Evolutionary conservation across 2,329 filamentous ascomycete genomes (phyloP), one percentile per base, ranked within the genome.

Genomic region (Ophiocordyceps camponoti-leonardi): DNA sequence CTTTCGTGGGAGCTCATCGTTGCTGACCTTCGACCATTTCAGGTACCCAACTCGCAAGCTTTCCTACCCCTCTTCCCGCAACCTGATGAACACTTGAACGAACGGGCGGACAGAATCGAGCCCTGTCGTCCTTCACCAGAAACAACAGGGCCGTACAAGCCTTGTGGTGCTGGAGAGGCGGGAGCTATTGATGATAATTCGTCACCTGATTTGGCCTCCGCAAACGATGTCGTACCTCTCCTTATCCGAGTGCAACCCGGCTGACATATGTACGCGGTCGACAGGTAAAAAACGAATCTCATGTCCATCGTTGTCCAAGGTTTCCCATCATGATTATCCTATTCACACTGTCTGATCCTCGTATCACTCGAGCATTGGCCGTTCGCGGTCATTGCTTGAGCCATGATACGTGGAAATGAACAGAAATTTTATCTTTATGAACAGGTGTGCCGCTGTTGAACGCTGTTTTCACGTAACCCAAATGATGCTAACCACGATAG

Each of bases 71-170:
- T 30, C 31, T 26, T 41, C 48, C 51, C 57, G 63, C 61, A 58
- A 52, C 57, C 71, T 78, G 75, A 79, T 67, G 75, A 78, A 72
- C 65, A 64, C 63, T 77, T 78, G 74, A 77, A 78, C 75, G 75
- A 78, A 78, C 75, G 75, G 75, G 75, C 75, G 75, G 75, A 77
- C 75, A 78, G 75, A 76, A 74, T 66, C 63, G 72, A 75, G 71
- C 67, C 68, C 58, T 57, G 64, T 59, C 61, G 56, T 57, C 64
- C 60, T 58, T 61, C 66, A 58, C 64, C 63, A 61, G 60, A 57
- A 61, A 71, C 70, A 73, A 62, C 73, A 64, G 69, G 73, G 67
- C 11, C 69, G 72, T 77, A 78, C 73, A 79, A 74, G 64, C 71
- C 69, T 68, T 69, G 72, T 69, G 73, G 68, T 68, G 63, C 63